Evolutionary conservation across 371 early-diverging fungal genomes (phyloP), one percentile per base, ranked within the genome.

Genomic region (Mortierella sp.): DNA sequence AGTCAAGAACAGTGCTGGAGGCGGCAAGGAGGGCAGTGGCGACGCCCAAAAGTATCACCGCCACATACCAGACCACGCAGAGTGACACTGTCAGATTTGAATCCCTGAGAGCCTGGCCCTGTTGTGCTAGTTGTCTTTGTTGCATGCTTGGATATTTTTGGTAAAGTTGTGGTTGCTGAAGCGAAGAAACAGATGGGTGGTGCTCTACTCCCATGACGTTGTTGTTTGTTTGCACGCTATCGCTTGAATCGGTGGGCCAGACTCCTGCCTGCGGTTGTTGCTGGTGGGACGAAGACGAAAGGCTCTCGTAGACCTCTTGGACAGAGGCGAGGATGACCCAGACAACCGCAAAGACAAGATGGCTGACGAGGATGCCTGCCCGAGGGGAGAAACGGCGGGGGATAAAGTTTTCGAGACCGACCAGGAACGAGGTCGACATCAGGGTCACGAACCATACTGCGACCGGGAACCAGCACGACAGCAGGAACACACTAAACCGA

Each of bases 1-100:
- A 18, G 46, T 78, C 82, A 18, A 75, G 48, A 29, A 65, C 27
- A 18, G 63, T 18, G n/a, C 75, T 56, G 48, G 78, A 65, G 16
- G 78, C n/a, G 29, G 78, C 48, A 75, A 82, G 58, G 48, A 82
- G 49, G 4, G 75, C 78, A n/a, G 82, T 82, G 51, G 78, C 78
- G 18, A 82, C 32, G 18, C 82, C 82, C 27, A 82, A 48, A 18
- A 72, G 49, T 8, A 72, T 46, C 16, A 82, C 71, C 38, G 82
- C 78, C 27, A 60, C 27, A 44, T 77, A 72, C 78, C 82, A 78
- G 3, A 82, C 73, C 29, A 78, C 65, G 35, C 75, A 75, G 55
- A 77, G 55, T 21, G 78, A 68, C 12, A 56, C 49, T 29, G 24
- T 24, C 49, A 21, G 55, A 1, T 27, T 27, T 72, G 63, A 72